Evolutionary conservation across 768 basidiomycete genomes (phyloP).

Genomic region (Inosperma sp.): DNA sequence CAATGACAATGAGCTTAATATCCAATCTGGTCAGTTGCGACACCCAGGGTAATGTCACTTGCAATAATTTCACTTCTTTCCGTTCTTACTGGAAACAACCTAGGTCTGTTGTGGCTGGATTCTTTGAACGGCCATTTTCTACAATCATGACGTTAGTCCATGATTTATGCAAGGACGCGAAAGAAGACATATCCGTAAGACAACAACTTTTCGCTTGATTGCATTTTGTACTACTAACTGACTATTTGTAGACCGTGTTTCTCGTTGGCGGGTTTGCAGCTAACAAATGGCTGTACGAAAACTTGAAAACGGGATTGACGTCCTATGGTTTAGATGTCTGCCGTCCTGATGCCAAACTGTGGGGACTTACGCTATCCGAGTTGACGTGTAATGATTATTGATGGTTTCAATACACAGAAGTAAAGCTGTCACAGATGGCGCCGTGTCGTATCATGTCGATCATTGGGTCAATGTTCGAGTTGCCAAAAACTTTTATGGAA

Average conservation of each 20-base stretch:
- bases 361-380: slow-evolving; percentile 15
- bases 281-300: slow-evolving; percentile 42
- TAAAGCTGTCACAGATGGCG: too few species aligned
- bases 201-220: too few species aligned
- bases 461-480: slow-evolving; percentile 39
- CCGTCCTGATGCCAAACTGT: slow-evolving; percentile 47
- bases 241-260: slow-evolving; percentile 31
- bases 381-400: background rate
- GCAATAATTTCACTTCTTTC: too few species aligned
- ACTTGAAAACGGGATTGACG: slow-evolving; percentile 34
- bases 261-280: slow-evolving; percentile 53
- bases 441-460: slow-evolving; percentile 31
- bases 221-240: too few species aligned
- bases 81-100: too few species aligned
- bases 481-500: slow-evolving; percentile 38
- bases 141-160: slow-evolving; percentile 25
- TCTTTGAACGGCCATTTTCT: slow-evolving; percentile 31
- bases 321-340: slow-evolving; percentile 32
- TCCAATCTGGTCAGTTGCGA: slow-evolving; percentile 1
- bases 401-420: background rate
- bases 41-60: too few species aligned
- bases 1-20: background rate
- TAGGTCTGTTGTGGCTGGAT: slow-evolving; percentile 26
- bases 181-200: slow-evolving; percentile 26
- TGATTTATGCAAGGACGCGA: slow-evolving; percentile 12